Base-by-base conservation (phyloP, 2,329 filamentous ascomycete genomes). In the Bipolaris zeicola region DNA sequence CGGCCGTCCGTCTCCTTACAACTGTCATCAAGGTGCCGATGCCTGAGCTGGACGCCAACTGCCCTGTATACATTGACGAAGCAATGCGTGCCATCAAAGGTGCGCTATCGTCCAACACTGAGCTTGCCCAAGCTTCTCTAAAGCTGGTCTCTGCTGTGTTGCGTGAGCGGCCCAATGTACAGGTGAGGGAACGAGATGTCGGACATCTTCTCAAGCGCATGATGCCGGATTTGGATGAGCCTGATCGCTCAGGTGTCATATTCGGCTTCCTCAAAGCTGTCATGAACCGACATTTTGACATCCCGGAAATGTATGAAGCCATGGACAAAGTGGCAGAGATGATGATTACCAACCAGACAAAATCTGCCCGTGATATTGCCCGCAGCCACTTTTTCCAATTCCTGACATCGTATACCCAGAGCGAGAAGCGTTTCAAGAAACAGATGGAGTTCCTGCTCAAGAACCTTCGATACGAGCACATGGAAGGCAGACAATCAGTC, bases 311-410 rank as follows among this genome's bases (percentile, higher is more conserved):
- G 28, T 99, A 99, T 72, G 94, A 98, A 70, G 89, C 90, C 7
- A 85, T 97, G 61, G 95, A 99, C 73, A 88, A 92, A 67, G 70
- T 75, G 1, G 91, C 92, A 44, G 88, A 86, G 3, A 89, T 97
- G 74, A 98, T 98, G 93, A 90, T 99, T 54, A 96, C 90, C 42
- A 98, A 98, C 71, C 91, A 96, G 61, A 93, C 96, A 65, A 89
- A 90, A 65, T 88, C 90, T 62, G 94, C 94, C 2, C 86, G 95
- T 50, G 92, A 97, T 73, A 82, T 96, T 36, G 93, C 94, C 13
- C 85, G 95, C 54, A 92, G 92, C 18, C 89, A 92, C 13, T 99
- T 96, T 76, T 89, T 96, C 75, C 92, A 97, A 65, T 99, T 99
- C 78, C 80, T 99, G 53, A 87, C 93, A 63, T 92, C 97, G 51